A percentile compares a stretch with the other conserved stretches of the same genome.
Evolutionary conservation across 2,329 filamentous ascomycete genomes (phyloP).

Genomic region (Aspergillus melleus): DNA sequence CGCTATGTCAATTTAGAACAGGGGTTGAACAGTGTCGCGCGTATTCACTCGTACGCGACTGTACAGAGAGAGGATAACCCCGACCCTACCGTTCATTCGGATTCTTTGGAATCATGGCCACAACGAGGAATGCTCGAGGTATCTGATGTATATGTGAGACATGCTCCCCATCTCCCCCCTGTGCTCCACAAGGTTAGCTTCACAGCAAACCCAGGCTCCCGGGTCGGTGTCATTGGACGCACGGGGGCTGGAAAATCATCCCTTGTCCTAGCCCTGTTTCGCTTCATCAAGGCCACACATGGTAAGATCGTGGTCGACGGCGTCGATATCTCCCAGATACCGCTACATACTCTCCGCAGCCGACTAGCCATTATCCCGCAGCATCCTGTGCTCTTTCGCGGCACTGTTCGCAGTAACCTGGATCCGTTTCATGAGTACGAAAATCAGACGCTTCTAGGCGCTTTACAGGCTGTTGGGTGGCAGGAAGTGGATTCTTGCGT

Average conservation of each 20-base stretch:
- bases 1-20: background rate
- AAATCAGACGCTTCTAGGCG: background rate
- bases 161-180: background rate
- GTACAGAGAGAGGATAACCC: background rate
- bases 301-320: conserved; percentile 3
- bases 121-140: background rate
- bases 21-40: background rate
- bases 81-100: too few relatives aligned
- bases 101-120: background rate
- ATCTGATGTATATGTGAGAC: background rate
- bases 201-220: background rate
- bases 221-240: background rate
- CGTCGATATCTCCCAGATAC: conserved; percentile 1
- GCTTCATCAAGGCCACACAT: background rate
- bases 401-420: conserved; percentile 1
- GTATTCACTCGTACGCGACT: background rate
- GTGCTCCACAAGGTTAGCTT: background rate
- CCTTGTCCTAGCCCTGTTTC: conserved; percentile 1
- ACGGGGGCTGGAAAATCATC: background rate
- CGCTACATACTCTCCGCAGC: background rate
- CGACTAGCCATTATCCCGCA: conserved; percentile 4
- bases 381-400: background rate
- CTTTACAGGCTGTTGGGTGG: background rate
- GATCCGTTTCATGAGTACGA: conserved; percentile 4
- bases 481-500: background rate